A percentile compares a stretch with the other conserved stretches of the same genome.
Evolutionary conservation across 148 eudicot genomes (phyloP).

Genomic region (Rhododendron kiyosumense): DNA sequence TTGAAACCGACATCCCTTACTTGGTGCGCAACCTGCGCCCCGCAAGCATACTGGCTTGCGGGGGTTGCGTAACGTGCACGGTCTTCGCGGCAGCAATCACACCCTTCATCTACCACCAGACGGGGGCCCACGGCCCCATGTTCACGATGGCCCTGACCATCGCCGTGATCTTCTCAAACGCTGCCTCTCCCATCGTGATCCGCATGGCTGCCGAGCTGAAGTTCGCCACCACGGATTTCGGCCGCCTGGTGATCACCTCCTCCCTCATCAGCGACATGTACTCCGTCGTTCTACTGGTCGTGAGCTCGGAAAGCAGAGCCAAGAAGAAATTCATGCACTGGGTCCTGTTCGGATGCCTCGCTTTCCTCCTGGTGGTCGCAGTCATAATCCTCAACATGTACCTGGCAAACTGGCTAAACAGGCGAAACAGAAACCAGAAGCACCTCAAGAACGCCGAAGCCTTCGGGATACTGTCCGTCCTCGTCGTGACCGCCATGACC

Average conservation of each 20-base stretch:
- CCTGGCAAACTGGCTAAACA: constrained; percentile 54
- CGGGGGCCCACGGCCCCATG: constrained; percentile 18
- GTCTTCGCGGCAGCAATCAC: constrained; percentile 50
- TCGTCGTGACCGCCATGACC: constrained; percentile 57
- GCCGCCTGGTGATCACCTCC: constrained; percentile 64
- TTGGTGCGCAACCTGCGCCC: constrained; percentile 51
- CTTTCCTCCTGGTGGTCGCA: constrained; percentile 32
- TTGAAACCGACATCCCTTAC: constrained; percentile 70
- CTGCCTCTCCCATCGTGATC: constrained; percentile 65
- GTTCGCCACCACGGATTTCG: constrained; percentile 63
- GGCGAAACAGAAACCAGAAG: constrained; percentile 51
- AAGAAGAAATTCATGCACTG: constrained; percentile 13
- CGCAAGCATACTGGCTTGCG: constrained; percentile 41
- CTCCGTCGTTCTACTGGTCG: constrained; percentile 28
- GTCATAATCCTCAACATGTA: constrained; percentile 43
- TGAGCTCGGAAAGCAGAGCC: constrained; percentile 23
- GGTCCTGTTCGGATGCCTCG: constrained; percentile 16
- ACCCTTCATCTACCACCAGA: constrained; percentile 24
- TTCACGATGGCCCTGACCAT: constrained; percentile 39
- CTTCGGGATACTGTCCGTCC: constrained; percentile 43
- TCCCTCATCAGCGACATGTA: constrained; percentile 53
- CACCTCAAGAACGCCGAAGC: constrained; percentile 63
- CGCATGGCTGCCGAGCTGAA: constrained; percentile 70
- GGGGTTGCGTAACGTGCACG: constrained; percentile 46
- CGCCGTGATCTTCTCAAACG: constrained; percentile 40